phyloP scores from a whole-genome alignment of 306 rosid species.

The Ceratonia siliqua region DNA sequence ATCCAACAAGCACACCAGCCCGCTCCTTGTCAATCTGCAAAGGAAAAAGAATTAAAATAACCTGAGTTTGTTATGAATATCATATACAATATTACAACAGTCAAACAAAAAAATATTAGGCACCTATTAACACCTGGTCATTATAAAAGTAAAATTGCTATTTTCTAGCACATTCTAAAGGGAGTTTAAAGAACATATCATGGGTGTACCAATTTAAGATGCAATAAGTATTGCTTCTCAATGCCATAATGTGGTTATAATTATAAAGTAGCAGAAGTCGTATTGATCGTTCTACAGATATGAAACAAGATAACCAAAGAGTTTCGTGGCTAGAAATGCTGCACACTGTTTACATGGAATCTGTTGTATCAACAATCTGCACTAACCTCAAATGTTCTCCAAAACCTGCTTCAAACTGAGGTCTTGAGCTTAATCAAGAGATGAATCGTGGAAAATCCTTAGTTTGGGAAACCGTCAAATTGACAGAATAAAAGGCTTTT shows the following conservation, averaged over 20 bases:
- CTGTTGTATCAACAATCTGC: too few species aligned
- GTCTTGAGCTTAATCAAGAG: neutral
- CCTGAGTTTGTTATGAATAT: neutral
- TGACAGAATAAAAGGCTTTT: neutral
- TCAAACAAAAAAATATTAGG: neutral
- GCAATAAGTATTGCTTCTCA: neutral
- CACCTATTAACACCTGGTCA: neutral
- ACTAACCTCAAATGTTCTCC: neutral
- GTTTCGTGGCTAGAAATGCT: neutral
- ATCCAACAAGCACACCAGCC: constrained; percentile 90
- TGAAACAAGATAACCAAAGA: neutral
- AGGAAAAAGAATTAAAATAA: constrained; percentile 11
- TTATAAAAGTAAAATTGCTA: neutral
- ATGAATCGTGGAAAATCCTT: neutral
- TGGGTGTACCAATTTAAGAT: neutral
- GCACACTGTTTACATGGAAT: neutral
- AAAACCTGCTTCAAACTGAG: neutral
- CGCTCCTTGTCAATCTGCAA: constrained; percentile 73
- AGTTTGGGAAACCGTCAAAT: neutral
- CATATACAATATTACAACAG: neutral
- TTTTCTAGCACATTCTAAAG: neutral
- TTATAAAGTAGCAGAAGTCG: neutral
- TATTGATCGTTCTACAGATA: neutral
- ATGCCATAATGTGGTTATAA: neutral
- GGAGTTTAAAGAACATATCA: neutral